Conservation (phyloP, 2,329 filamentous ascomycete species). For the Penicillium nordicum region DNA sequence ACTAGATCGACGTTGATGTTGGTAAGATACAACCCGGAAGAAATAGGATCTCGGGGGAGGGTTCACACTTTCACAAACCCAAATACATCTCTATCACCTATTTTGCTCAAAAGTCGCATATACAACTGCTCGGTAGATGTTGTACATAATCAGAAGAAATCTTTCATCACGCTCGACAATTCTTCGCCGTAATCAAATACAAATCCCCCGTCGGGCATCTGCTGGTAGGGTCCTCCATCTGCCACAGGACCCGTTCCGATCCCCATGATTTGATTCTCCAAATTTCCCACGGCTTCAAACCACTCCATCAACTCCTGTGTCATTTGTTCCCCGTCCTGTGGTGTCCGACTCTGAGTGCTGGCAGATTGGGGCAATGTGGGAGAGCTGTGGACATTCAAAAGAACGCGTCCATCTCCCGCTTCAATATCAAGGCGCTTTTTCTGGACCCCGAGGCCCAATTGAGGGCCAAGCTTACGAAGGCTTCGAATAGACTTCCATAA, state of each 20-base stretch:
- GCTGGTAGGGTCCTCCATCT: constrained; percentile 20
- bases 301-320: constrained; percentile 57
- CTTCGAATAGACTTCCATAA: constrained; percentile 62
- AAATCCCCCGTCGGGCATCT: constrained; percentile 31
- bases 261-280: constrained; percentile 42
- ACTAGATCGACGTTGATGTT: constrained; percentile 13
- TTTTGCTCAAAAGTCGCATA: background rate
- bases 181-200: constrained; percentile 56
- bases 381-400: constrained; percentile 36
- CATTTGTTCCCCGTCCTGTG: constrained; percentile 54
- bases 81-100: background rate
- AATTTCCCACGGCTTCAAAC: constrained; percentile 60
- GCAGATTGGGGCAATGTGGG: constrained; percentile 54
- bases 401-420: background rate
- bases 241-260: constrained; percentile 25
- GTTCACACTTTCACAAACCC: background rate
- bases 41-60: background rate
- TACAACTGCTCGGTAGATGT: background rate
- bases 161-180: constrained; percentile 56
- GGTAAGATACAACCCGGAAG: background rate
- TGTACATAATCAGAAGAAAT: constrained; percentile 32
- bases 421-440: constrained; percentile 12
- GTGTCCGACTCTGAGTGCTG: constrained; percentile 48
- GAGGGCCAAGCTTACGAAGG: constrained; percentile 58
- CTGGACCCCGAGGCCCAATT: constrained; percentile 51